These are phyloP conservation scores for Musa troglodytarum DNA, from an alignment of 176 grass and related monocot species.

Conservation along the genomic window DNA sequence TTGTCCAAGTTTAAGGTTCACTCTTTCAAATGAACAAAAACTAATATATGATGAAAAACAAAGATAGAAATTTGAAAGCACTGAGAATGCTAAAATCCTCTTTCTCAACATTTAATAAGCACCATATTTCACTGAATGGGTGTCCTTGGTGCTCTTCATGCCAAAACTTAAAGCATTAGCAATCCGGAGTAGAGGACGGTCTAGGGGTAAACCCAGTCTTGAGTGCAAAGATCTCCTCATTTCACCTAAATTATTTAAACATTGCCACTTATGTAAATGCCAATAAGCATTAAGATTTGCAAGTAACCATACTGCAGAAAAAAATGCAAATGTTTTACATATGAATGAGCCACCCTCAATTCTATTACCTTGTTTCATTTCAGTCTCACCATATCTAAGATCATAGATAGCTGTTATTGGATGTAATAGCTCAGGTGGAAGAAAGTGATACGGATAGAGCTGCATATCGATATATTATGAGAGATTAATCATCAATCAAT, in stretches of 20 bases:
- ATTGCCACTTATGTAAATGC: background rate
- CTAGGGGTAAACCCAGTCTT: conserved; percentile 71
- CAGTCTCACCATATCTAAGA: conserved; percentile 81
- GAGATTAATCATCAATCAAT: background rate
- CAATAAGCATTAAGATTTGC: background rate
- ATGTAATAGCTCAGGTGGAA: conserved; percentile 58
- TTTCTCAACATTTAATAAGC: conserved; percentile 2
- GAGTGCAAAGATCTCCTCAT: conserved; percentile 81
- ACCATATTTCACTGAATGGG: conserved; percentile 29
- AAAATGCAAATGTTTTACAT: conserved; percentile 2
- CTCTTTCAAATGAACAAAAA: conserved; percentile 3
- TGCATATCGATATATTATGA: conserved; percentile 21
- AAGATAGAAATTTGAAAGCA: background rate
- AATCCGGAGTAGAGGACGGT: conserved; percentile 70
- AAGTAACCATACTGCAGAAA: background rate
- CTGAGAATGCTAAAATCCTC: background rate
- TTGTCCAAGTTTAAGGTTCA: background rate
- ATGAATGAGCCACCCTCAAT: background rate
- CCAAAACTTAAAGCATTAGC: conserved; percentile 64
- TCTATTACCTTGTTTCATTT: conserved; percentile 84
- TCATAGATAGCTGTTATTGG: conserved; percentile 82
- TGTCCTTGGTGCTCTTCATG: conserved; percentile 25
- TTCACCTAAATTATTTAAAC: conserved; percentile 27
- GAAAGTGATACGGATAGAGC: conserved; percentile 74
- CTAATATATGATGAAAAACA: background rate